Evolutionary conservation across 192 early-diverging fungal genomes (phyloP), one percentile per base, ranked within the genome.

Genomic region (Irineochytrium annulatum): DNA sequence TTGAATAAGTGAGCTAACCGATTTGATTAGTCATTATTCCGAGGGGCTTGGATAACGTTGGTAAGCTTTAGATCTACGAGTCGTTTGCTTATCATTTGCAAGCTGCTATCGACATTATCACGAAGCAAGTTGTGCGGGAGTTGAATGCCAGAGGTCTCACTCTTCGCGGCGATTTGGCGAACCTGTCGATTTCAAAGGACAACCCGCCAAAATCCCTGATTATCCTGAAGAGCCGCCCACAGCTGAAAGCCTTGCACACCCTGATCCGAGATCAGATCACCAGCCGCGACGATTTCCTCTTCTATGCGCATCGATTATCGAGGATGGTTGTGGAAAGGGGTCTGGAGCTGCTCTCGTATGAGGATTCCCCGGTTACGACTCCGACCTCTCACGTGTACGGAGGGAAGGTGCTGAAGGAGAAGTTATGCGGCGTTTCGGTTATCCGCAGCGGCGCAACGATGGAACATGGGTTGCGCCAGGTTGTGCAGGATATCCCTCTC

Each of bases 371-470:
- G n/a, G n/a, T n/a, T n/a, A n/a, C n/a, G n/a, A n/a, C n/a, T n/a
- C n/a, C n/a, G n/a, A n/a, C n/a, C n/a, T n/a, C n/a, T n/a, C n/a
- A n/a, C n/a, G n/a, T n/a, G n/a, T n/a, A n/a, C n/a, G n/a, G n/a
- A n/a, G n/a, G n/a, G n/a, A n/a, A n/a, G n/a, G n/a, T n/a, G n/a
- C n/a, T n/a, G n/a, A n/a, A n/a, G n/a, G n/a, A n/a, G n/a, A n/a
- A n/a, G n/a, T n/a, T n/a, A n/a, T n/a, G n/a, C n/a, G n/a, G n/a
- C n/a, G n/a, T n/a, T n/a, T n/a, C n/a, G n/a, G n/a, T n/a, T n/a
- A n/a, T n/a, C n/a, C n/a, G n/a, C n/a, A n/a, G n/a, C n/a, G 95
- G 93, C 14, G 84, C 86, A n/a, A 87, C 90, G 4, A 94, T 98
- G 92, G 93, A 95, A 65, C 79, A 75, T 55, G 91, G 88, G 3